Evolutionary conservation across 108 stramenopile species (phyloP).

Genomic region (Fragilariopsis cylindrus): DNA sequence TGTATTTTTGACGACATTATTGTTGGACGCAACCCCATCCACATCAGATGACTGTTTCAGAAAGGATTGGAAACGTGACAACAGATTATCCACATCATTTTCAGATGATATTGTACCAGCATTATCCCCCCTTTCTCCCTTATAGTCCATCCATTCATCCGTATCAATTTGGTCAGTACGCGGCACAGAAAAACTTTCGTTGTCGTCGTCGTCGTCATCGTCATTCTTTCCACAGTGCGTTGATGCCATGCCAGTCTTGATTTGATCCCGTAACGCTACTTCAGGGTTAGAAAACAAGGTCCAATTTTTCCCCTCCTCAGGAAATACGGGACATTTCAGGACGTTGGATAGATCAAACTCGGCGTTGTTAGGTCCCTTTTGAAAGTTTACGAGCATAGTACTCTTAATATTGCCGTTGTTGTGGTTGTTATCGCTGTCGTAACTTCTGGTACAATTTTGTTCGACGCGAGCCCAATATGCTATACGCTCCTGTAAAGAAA

Average conservation of each 20-base stretch:
- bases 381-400: constrained; percentile 41
- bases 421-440: not conserved
- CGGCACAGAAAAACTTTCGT: constrained; percentile 35
- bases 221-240: constrained; percentile 1
- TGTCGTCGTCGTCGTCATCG: not conserved
- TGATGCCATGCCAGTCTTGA: constrained; percentile 36
- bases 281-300: constrained; percentile 50
- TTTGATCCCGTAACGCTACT: constrained; percentile 42
- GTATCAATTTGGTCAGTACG: constrained; percentile 45
- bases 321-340: constrained; percentile 63
- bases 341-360: constrained; percentile 29
- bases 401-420: not conserved
- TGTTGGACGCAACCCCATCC: constrained; percentile 45
- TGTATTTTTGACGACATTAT: constrained; percentile 4
- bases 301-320: constrained; percentile 39
- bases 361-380: constrained; percentile 57
- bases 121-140: constrained; percentile 11
- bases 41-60: constrained; percentile 55
- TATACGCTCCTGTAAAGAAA: constrained; percentile 45
- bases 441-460: constrained; percentile 8
- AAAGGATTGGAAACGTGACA: constrained; percentile 52
- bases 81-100: constrained; percentile 42
- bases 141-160: constrained; percentile 64
- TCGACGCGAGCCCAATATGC: constrained; percentile 55
- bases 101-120: not conserved